Evolutionary conservation across 1,139 yeast genomes (phyloP), one percentile per base, ranked within the genome.

Genomic region (Saccharomycopsis hybrid): DNA sequence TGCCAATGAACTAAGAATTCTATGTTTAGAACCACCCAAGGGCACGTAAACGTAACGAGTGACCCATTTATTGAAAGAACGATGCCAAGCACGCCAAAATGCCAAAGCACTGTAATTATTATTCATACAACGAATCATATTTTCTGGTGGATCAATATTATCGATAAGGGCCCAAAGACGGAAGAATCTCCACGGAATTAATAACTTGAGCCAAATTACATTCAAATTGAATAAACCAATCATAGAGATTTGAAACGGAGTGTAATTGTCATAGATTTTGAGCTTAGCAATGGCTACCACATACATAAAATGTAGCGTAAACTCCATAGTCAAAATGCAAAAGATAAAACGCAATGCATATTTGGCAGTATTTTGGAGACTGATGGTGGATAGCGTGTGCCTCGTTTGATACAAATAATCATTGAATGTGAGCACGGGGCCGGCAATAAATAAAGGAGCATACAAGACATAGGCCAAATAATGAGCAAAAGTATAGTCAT

Each of bases 21-120:
- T 70, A 58, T 78, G 76, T 5, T 68, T 70, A 1, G 86, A 76
- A 0, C 97, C 96, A 3, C 97, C 97, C 54, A 92, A 69, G 1
- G 97, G 97, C 25, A 90, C 75, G 60, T 92, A 92, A 44, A 92
- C 76, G 59, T 82, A 82, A 55, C 96, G 73, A 18, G 85, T 75
- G 41, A 87, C 84, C 95, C 97, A 94, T 58, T 86, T 77, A 67
- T 92, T 90, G 68, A 73, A 94, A 41, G 95, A 85, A 59, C 97
- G 76, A 65, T 94, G 99, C 99, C 99, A 94, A 2, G 97, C 95
- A 62, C 98, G 77, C 99, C 99, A 94, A 65, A 94, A 94, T 8
- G 95, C 89, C 55, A 87, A 66, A 0, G 97, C 94, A 29, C 95
- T 85, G 64, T 84, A 92, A 65, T 92, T 94, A 65, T 94, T 88